Evolutionary conservation across 495 filamentous ascomycete genomes (phyloP).

Genomic region (Penicillium waksmanii): DNA sequence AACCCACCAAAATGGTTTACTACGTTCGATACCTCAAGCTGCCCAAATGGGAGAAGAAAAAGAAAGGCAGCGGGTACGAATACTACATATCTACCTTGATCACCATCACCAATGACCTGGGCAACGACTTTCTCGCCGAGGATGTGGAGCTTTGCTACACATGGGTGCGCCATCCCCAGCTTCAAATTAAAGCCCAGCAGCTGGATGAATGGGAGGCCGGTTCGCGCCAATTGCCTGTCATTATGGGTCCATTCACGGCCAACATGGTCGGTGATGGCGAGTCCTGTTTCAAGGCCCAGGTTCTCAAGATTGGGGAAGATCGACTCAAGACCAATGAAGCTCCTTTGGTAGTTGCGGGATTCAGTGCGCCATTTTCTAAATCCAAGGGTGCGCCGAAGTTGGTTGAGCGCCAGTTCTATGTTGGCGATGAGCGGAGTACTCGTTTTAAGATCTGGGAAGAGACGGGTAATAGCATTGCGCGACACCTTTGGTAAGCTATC

Average conservation of each 20-base stretch:
- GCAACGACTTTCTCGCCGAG: slow-evolving; percentile 78
- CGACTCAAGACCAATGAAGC: slow-evolving; percentile 26
- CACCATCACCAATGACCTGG: slow-evolving; percentile 88
- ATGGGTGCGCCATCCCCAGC: slow-evolving; percentile 31
- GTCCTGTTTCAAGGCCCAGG: slow-evolving; percentile 27
- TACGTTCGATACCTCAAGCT: slow-evolving; percentile 79
- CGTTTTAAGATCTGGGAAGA: slow-evolving; percentile 74
- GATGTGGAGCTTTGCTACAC: slow-evolving; percentile 59
- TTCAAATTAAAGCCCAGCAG: slow-evolving; percentile 47
- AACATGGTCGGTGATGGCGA: slow-evolving; percentile 16
- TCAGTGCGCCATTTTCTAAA: slow-evolving; percentile 53
- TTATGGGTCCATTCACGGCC: slow-evolving; percentile 37
- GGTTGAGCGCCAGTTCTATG: slow-evolving; percentile 56
- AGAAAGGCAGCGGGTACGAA: slow-evolving; percentile 1
- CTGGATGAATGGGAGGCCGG: slow-evolving; percentile 54
- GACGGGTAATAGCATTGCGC: slow-evolving; percentile 91
- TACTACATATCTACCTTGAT: slow-evolving; percentile 56
- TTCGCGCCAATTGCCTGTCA: slow-evolving; percentile 53
- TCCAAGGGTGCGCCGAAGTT: slow-evolving; percentile 46
- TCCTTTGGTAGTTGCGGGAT: slow-evolving; percentile 57
- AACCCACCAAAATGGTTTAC: slow-evolving; percentile 51
- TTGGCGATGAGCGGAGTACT: slow-evolving; percentile 20
- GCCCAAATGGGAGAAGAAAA: slow-evolving; percentile 49
- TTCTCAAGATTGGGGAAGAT: slow-evolving; percentile 13
- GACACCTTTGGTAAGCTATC: slow-evolving; percentile 81